Conservation (phyloP, 73 alveolate genomes). For the Tetrahymena thermophila region DNA sequence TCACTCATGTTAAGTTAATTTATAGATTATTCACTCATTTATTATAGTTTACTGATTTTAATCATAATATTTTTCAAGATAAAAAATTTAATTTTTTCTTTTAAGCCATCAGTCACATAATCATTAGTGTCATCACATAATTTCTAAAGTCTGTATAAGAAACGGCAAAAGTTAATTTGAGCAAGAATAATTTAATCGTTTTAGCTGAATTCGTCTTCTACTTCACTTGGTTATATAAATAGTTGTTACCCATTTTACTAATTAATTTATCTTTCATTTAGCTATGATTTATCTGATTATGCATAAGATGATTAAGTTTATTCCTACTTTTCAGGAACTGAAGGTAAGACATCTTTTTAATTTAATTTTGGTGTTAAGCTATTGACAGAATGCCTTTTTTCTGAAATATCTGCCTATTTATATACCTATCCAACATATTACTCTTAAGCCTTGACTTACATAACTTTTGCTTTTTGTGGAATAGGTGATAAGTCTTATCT, state of each 20-base stretch:
- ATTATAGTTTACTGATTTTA: constrained; percentile 19
- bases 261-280: neutral
- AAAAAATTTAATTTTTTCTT: constrained; percentile 14
- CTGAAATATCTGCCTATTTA: neutral
- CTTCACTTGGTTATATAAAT: neutral
- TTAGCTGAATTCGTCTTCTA: constrained; percentile 6
- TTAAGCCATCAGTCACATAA: constrained; percentile 3
- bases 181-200: constrained; percentile 31
- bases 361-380: neutral
- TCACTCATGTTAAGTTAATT: neutral
- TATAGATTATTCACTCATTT: neutral
- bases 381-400: neutral
- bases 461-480: neutral
- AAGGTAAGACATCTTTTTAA: neutral
- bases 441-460: neutral
- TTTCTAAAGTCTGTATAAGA: constrained; percentile 24
- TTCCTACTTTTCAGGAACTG: neutral
- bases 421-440: neutral
- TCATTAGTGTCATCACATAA: constrained; percentile 3
- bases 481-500: neutral
- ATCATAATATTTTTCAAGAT: constrained; percentile 24
- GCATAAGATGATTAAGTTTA: neutral
- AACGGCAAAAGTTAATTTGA: constrained; percentile 30
- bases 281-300: neutral
- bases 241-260: neutral